phyloP scores from a whole-genome alignment of 1,284 basidiomycete species.

The Austroboletus niveus region DNA sequence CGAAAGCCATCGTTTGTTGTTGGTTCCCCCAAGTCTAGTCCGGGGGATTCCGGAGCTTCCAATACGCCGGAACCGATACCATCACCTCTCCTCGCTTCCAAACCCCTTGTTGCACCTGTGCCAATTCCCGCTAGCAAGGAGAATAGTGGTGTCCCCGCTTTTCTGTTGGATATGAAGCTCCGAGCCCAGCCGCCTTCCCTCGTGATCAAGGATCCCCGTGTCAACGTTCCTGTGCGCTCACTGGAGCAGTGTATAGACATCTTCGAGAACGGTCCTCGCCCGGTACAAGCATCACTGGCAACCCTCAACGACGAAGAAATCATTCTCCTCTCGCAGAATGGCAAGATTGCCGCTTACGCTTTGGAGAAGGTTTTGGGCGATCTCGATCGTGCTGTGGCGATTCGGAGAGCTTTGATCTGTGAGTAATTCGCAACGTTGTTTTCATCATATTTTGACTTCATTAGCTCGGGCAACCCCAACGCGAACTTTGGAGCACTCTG shows the following conservation, averaged over 20 bases:
- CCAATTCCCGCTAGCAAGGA: slow-evolving; percentile 22
- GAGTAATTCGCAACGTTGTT: slow-evolving; percentile 35
- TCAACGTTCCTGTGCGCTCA: slow-evolving; percentile 44
- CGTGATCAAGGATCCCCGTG: slow-evolving; percentile 14
- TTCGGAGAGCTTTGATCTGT: slow-evolving; percentile 92
- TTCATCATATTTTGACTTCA: slow-evolving; percentile 8
- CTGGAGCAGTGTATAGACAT: slow-evolving; percentile 86
- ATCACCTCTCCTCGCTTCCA: slow-evolving; percentile 8
- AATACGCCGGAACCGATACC: slow-evolving; percentile 19
- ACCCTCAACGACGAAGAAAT: slow-evolving; percentile 92
- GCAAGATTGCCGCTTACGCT: slow-evolving; percentile 92
- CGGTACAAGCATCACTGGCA: slow-evolving; percentile 51
- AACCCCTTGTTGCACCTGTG: slow-evolving; percentile 27
- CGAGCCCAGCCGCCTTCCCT: slow-evolving; percentile 32
- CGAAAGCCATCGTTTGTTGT: slow-evolving; percentile 26
- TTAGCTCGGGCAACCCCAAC: slow-evolving; percentile 84
- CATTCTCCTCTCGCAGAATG: slow-evolving; percentile 84
- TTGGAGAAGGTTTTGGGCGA: slow-evolving; percentile 92
- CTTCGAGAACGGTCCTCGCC: slow-evolving; percentile 81
- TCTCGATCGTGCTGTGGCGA: slow-evolving; percentile 81
- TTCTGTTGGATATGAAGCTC: slow-evolving; percentile 50
- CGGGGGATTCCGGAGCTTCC: slow-evolving; percentile 12
- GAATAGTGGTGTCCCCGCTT: slow-evolving; percentile 34
- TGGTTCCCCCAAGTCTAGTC: slow-evolving; percentile 18
- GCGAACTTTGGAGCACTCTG: slow-evolving; percentile 81